Evolutionary conservation across 805 yeast genomes (phyloP).

Genomic region (Teunomyces gatunensis): DNA sequence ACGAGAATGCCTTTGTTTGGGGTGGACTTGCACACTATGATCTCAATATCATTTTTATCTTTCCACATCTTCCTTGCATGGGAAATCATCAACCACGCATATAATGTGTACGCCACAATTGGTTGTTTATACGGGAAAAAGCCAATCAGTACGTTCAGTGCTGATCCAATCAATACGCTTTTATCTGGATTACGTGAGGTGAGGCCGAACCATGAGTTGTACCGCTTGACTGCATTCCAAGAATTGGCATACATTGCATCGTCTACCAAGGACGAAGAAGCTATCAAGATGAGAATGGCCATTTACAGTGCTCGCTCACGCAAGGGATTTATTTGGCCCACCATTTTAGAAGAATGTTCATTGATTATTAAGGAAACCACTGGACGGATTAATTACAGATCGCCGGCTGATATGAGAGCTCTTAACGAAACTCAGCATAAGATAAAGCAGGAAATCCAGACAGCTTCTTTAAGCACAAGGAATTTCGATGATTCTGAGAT

Average conservation of each 20-base stretch:
- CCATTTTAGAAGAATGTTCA: conserved; percentile 59
- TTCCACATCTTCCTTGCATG: conserved; percentile 41
- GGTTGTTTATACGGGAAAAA: conserved; percentile 71
- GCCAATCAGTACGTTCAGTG: conserved; percentile 55
- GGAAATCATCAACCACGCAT: conserved; percentile 58
- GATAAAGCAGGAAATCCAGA: conserved; percentile 4
- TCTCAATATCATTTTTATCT: conserved; percentile 22
- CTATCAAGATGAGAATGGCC: conserved; percentile 45
- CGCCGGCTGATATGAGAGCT: conserved; percentile 27
- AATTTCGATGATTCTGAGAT: conserved; percentile 19
- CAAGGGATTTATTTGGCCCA: conserved; percentile 52
- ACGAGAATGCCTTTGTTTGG: conserved; percentile 37
- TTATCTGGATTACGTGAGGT: conserved; percentile 62
- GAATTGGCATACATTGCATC: conserved; percentile 63
- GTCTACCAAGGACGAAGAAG: conserved; percentile 38
- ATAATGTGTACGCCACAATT: conserved; percentile 62
- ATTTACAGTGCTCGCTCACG: conserved; percentile 52
- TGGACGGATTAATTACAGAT: conserved; percentile 36
- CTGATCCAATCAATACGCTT: conserved; percentile 62
- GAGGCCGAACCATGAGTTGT: conserved; percentile 26
- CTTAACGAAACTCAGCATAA: conserved; percentile 24
- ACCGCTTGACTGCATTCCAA: conserved; percentile 67
- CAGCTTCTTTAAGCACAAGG: not conserved
- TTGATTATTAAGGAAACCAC: conserved; percentile 51
- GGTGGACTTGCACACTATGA: conserved; percentile 27